phyloP scores from a whole-genome alignment of 768 basidiomycete genomes.

The Lactarius akahatsu region DNA sequence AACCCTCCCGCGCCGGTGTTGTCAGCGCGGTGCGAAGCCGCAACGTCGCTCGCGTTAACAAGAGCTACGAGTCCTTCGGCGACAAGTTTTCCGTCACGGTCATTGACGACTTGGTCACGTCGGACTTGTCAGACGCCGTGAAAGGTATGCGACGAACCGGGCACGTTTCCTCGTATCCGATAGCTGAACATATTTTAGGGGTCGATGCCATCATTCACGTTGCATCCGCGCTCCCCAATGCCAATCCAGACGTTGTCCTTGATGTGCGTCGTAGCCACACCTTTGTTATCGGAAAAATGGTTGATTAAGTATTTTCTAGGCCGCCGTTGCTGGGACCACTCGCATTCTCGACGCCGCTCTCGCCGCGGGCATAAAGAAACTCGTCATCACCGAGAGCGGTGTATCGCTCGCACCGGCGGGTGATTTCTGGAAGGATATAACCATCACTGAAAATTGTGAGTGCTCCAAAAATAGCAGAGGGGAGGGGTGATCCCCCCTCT shows the following conservation, averaged over 20 bases:
- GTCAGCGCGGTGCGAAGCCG: constrained; percentile 29
- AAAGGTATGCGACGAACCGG: constrained; percentile 23
- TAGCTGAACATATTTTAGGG: constrained; percentile 3
- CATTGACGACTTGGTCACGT: constrained; percentile 30
- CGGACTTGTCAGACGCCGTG: constrained; percentile 30
- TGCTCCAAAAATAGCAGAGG: background rate
- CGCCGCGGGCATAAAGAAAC: constrained; percentile 15
- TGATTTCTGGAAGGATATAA: constrained; percentile 5
- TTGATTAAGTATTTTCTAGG: background rate
- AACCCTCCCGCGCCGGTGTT: background rate
- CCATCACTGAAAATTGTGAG: constrained; percentile 17
- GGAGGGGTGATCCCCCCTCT: no score
- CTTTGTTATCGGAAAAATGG: background rate
- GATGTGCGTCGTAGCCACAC: constrained; percentile 4
- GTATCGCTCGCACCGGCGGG: background rate
- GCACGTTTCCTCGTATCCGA: no score
- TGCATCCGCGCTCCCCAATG: constrained; percentile 15
- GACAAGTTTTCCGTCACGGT: constrained; percentile 26
- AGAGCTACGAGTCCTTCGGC: constrained; percentile 26
- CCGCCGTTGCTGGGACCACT: constrained; percentile 23
- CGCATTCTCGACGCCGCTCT: constrained; percentile 22
- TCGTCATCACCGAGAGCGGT: constrained; percentile 25
- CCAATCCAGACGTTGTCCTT: constrained; percentile 25
- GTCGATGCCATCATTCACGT: constrained; percentile 27
- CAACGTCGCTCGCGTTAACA: constrained; percentile 24